Evolutionary conservation across 2,329 filamentous ascomycete genomes (phyloP).

Genomic region (Hysterium pulicare): DNA sequence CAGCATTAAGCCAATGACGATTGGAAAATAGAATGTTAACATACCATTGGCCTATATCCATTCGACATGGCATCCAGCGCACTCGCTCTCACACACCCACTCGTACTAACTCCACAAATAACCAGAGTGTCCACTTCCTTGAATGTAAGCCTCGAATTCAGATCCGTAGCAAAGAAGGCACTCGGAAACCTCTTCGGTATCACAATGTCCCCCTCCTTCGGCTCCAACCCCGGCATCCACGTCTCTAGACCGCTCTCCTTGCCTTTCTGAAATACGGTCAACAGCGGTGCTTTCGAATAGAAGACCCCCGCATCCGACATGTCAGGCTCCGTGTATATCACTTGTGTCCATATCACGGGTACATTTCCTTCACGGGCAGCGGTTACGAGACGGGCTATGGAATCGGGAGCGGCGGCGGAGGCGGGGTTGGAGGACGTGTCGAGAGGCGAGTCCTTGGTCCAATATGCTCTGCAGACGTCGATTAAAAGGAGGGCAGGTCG

Average conservation of each 20-base stretch:
- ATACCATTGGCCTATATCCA: conserved; percentile 46
- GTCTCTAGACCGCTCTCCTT: conserved; percentile 39
- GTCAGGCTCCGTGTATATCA: conserved; percentile 42
- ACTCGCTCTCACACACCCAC: conserved; percentile 46
- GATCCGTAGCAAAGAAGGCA: conserved; percentile 47
- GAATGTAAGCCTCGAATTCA: conserved; percentile 39
- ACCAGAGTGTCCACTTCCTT: conserved; percentile 44
- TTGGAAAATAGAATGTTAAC: conserved; percentile 8
- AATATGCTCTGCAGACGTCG: conserved; percentile 50
- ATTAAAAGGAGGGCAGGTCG: conserved; percentile 45
- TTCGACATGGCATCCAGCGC: conserved; percentile 45
- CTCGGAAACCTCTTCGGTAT: conserved; percentile 45
- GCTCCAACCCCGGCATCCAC: conserved; percentile 41
- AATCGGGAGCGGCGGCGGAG: conserved; percentile 33
- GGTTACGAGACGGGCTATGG: conserved; percentile 40
- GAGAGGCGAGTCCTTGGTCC: conserved; percentile 42
- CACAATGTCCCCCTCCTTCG: conserved; percentile 31
- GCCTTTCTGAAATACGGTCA: conserved; percentile 42
- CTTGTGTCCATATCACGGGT: conserved; percentile 45
- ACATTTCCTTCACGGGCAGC: conserved; percentile 38
- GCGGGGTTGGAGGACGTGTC: conserved; percentile 38
- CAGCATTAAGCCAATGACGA: conserved; percentile 3
- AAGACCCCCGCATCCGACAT: conserved; percentile 48
- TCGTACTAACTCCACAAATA: conserved; percentile 48
- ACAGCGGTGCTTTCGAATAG: conserved; percentile 41